These are phyloP conservation scores for Calonectria pauciramosa DNA, from an alignment of 2,329 filamentous ascomycete genomes.

Conservation along the genomic window DNA sequence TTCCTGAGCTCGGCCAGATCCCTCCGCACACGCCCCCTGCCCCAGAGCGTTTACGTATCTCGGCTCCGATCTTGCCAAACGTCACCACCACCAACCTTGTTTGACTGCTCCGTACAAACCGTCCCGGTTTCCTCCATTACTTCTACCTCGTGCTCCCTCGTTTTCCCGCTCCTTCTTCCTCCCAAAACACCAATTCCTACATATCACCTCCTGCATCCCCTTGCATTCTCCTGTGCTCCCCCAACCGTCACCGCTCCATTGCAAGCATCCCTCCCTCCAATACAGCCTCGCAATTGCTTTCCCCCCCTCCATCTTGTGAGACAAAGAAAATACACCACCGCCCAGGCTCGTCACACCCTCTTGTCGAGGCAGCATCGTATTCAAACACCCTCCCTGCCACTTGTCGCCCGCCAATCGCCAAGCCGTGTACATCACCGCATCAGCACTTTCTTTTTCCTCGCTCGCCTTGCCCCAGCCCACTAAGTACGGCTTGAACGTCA, in stretches of 20 bases:
- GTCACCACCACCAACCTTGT: conserved; percentile 18
- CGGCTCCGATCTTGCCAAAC: conserved; percentile 24
- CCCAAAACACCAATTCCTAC: background rate
- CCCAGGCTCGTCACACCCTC: conserved; percentile 14
- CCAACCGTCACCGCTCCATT: conserved; percentile 8
- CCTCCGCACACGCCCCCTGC: background rate
- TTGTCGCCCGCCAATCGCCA: conserved; percentile 9
- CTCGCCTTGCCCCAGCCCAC: background rate
- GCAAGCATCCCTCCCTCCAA: conserved; percentile 6
- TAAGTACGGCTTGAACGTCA: conserved; percentile 6
- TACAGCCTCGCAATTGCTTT: background rate
- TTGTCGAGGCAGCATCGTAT: conserved; percentile 1
- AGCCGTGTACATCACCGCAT: conserved; percentile 5
- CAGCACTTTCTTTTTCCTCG: conserved; percentile 18
- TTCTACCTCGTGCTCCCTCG: conserved; percentile 9
- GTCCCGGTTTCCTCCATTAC: conserved; percentile 23
- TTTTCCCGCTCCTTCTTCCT: background rate
- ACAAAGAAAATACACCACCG: conserved; percentile 19
- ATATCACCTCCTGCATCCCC: background rate
- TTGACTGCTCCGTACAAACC: background rate
- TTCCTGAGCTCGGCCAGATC: background rate
- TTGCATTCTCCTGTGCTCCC: conserved; percentile 14
- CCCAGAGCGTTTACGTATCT: conserved; percentile 23
- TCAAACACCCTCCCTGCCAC: conserved; percentile 14
- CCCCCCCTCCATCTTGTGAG: conserved; percentile 19